A percentile compares a stretch with the other conserved stretches of the same genome.
phyloP scores from a whole-genome alignment of 2,329 filamentous ascomycete genomes.

The Alternaria incomplexa region DNA sequence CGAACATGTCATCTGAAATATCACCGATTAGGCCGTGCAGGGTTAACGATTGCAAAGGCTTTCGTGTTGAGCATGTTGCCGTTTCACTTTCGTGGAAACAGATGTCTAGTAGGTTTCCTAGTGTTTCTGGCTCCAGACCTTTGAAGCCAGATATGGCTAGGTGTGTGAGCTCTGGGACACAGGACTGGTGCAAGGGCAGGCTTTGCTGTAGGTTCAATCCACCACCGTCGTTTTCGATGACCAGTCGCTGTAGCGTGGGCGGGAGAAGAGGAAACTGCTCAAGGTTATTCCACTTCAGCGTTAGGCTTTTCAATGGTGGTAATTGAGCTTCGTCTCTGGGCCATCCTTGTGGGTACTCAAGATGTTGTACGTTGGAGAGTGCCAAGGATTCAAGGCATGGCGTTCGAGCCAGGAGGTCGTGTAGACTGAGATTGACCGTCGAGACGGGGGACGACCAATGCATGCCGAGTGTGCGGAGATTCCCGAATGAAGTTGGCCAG shows the following conservation, averaged over 20 bases:
- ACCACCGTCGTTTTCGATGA: slow-evolving; percentile 4
- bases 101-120: slow-evolving; percentile 22
- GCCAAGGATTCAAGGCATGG: slow-evolving; percentile 22
- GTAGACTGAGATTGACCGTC: neutral
- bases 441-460: neutral
- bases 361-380: slow-evolving; percentile 10
- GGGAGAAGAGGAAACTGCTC: slow-evolving; percentile 3
- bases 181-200: neutral
- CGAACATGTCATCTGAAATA: neutral
- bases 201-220: neutral
- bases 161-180: slow-evolving; percentile 20
- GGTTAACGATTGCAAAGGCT: slow-evolving; percentile 5
- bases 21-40: neutral
- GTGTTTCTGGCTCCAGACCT: neutral
- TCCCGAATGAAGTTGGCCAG: slow-evolving; percentile 35
- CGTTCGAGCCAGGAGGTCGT: slow-evolving; percentile 12
- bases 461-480: slow-evolving; percentile 32
- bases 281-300: slow-evolving; percentile 6
- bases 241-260: slow-evolving; percentile 22
- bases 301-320: slow-evolving; percentile 16
- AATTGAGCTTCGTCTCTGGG: neutral
- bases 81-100: neutral
- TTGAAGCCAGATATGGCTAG: slow-evolving; percentile 21
- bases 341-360: neutral
- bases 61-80: neutral